phyloP scores from a whole-genome alignment of 2,329 filamentous ascomycete genomes.

The Clonostachys chloroleuca region DNA sequence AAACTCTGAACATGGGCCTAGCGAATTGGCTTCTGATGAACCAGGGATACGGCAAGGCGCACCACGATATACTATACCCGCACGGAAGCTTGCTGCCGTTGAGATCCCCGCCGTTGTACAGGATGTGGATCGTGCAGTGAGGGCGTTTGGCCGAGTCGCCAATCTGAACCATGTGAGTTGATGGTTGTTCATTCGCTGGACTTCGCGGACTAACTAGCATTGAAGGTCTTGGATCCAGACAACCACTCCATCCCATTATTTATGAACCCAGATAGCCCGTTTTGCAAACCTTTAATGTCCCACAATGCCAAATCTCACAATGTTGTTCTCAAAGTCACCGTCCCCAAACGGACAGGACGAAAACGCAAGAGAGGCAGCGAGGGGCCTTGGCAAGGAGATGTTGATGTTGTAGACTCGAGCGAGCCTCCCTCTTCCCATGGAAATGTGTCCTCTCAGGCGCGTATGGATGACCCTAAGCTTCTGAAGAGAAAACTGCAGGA shows the following conservation, averaged over 20 bases:
- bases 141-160: conserved; percentile 32
- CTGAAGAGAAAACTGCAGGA: conserved; percentile 65
- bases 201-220: conserved; percentile 12
- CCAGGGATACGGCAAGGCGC: conserved; percentile 7
- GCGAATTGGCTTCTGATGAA: not conserved
- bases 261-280: conserved; percentile 73
- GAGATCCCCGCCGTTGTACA: conserved; percentile 37
- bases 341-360: conserved; percentile 82
- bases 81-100: conserved; percentile 28
- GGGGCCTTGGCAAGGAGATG: conserved; percentile 54
- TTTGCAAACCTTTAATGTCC: conserved; percentile 74
- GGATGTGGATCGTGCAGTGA: conserved; percentile 34
- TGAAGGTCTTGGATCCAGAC: conserved; percentile 36
- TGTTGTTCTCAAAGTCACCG: conserved; percentile 77
- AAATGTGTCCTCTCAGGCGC: conserved; percentile 33
- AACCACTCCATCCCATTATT: conserved; percentile 62
- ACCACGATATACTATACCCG: conserved; percentile 26
- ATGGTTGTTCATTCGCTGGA: not conserved
- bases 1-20: too few species aligned
- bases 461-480: conserved; percentile 46
- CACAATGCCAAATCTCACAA: conserved; percentile 75
- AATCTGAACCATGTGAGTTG: conserved; percentile 29
- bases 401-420: conserved; percentile 18
- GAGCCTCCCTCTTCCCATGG: conserved; percentile 3
- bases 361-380: conserved; percentile 78